Evolutionary conservation across 768 basidiomycete species (phyloP).

Genomic region (Paxillus ammoniavirescens): DNA sequence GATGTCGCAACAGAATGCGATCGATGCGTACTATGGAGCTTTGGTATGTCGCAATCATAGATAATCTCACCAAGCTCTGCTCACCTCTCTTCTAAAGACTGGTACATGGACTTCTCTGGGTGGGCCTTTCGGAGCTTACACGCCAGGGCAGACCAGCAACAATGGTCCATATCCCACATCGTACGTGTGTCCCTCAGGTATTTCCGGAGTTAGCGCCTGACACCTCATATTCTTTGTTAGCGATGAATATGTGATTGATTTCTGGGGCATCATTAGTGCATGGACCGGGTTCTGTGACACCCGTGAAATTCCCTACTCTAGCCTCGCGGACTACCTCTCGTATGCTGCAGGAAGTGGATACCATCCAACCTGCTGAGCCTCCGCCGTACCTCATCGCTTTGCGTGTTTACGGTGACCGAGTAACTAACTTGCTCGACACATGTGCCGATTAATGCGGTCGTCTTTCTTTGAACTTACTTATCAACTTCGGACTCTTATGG

Average conservation of each 20-base stretch:
- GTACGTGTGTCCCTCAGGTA: background rate
- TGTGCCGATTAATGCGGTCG: background rate
- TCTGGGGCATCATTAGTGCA: conserved; percentile 21
- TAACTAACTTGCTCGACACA: background rate
- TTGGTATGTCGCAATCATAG: conserved; percentile 11
- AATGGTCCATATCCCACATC: conserved; percentile 23
- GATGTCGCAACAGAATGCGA: conserved; percentile 19
- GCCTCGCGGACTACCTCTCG: conserved; percentile 21
- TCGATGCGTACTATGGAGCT: conserved; percentile 20
- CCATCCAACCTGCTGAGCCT: conserved; percentile 14
- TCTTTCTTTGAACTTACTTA: background rate
- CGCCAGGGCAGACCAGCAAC: conserved; percentile 4
- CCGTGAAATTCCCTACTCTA: conserved; percentile 19
- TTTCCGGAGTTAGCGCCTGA: background rate
- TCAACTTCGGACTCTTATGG: background rate
- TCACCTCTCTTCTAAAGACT: conserved; percentile 8
- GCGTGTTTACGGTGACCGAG: background rate
- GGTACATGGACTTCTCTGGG: conserved; percentile 8
- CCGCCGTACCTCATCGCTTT: background rate
- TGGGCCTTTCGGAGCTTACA: conserved; percentile 7
- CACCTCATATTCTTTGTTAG: conserved; percentile 3
- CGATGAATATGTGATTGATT: conserved; percentile 16
- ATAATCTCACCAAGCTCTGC: background rate
- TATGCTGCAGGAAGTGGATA: conserved; percentile 18
- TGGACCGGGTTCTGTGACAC: conserved; percentile 25